phyloP scores from a whole-genome alignment of 495 filamentous ascomycete genomes.

The Pyrenula massariospora region DNA sequence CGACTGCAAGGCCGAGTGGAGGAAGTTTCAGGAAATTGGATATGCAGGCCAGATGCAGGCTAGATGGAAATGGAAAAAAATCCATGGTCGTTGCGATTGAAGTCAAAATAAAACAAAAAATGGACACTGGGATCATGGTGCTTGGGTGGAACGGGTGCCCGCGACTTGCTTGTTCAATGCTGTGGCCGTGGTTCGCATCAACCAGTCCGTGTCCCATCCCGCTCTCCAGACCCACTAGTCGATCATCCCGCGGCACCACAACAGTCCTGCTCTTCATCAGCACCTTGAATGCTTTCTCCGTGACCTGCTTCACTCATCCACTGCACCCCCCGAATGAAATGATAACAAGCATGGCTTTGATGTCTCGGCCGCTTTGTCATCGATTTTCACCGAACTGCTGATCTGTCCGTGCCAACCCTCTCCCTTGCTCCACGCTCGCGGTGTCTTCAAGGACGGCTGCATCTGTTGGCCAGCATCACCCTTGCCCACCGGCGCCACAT shows the following conservation, averaged over 20 bases:
- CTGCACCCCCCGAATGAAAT: too few relatives aligned
- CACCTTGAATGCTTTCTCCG: neutral
- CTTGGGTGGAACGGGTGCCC: neutral
- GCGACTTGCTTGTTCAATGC: too few relatives aligned
- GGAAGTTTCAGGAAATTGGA: neutral
- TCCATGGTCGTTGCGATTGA: neutral
- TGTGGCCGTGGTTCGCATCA: neutral
- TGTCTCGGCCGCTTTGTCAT: neutral
- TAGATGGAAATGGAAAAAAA: neutral
- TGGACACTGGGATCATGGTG: neutral
- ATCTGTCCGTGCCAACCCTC: neutral
- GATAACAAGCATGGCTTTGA: neutral
- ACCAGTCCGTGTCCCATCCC: neutral
- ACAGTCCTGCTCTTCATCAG: neutral
- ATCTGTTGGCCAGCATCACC: neutral
- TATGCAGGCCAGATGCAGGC: neutral
- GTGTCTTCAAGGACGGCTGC: neutral
- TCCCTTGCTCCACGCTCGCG: neutral
- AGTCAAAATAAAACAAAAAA: neutral
- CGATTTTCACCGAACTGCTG: neutral
- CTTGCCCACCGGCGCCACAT: neutral
- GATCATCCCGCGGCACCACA: neutral
- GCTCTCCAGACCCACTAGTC: neutral
- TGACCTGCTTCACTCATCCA: neutral
- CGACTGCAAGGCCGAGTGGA: neutral